Conservation (phyloP, 768 basidiomycete genomes). For the Suillus plorans region DNA sequence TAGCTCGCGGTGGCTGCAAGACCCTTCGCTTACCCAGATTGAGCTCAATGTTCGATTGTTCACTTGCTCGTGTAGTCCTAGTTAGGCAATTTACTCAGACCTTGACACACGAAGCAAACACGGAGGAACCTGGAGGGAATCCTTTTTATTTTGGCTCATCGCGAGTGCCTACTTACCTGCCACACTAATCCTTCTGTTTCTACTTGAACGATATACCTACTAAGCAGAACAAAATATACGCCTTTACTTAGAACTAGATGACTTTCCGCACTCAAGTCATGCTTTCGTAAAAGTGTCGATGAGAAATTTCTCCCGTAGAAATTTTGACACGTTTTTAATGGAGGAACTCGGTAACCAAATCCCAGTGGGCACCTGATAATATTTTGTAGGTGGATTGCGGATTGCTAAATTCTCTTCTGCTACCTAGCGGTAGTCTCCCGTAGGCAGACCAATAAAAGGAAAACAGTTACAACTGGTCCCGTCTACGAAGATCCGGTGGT, state of each 20-base stretch:
- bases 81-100: background rate
- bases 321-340: background rate
- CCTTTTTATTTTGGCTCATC: background rate
- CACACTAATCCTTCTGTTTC: background rate
- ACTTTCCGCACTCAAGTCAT: background rate
- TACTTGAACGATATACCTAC: background rate
- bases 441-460: background rate
- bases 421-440: conserved; percentile 8
- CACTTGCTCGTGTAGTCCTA: background rate
- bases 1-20: background rate
- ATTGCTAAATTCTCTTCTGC: background rate
- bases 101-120: background rate
- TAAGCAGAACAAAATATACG: background rate
- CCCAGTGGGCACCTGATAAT: background rate
- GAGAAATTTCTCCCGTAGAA: background rate
- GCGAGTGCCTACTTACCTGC: no score
- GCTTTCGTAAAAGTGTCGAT: background rate
- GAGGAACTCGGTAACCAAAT: background rate
- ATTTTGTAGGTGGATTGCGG: background rate
- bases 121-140: background rate
- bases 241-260: background rate
- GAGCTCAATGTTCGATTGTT: conserved; percentile 1
- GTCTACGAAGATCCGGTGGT: background rate
- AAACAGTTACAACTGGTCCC: background rate
- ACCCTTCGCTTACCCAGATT: background rate